Evolutionary conservation across 169 alveolate species (phyloP).

Genomic region (Eimeria sp.): DNA sequence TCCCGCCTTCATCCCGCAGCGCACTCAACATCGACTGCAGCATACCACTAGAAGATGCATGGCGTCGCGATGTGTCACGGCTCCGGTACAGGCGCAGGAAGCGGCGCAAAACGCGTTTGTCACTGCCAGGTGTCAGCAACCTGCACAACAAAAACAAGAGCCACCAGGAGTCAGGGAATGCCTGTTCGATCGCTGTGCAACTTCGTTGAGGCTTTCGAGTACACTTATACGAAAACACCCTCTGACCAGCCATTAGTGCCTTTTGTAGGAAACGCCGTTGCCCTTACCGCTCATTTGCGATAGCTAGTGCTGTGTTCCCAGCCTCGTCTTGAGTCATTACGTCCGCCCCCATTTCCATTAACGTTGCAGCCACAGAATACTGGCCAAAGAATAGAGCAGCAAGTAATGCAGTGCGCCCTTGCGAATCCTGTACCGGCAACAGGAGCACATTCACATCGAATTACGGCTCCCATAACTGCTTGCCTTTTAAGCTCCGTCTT

Average conservation of each 20-base stretch:
- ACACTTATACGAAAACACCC: not conserved
- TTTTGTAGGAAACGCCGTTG: not conserved
- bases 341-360: conserved; percentile 84
- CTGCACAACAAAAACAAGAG: conserved; percentile 8
- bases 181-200: not conserved
- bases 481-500: too few species aligned
- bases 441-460: not conserved
- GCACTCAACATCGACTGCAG: conserved; percentile 74
- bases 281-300: conserved; percentile 81
- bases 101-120: conserved; percentile 82
- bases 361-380: conserved; percentile 75
- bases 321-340: conserved; percentile 78
- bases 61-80: conserved; percentile 72
- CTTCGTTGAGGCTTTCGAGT: not conserved
- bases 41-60: conserved; percentile 67
- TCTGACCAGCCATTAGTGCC: not conserved
- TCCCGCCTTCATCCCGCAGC: conserved; percentile 67
- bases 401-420: conserved; percentile 83
- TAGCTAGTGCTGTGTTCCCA: conserved; percentile 78
- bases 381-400: conserved; percentile 84
- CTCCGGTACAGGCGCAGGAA: conserved; percentile 78
- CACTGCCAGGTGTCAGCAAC: conserved; percentile 81
- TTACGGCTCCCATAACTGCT: not conserved
- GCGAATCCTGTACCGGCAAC: conserved; percentile 60
- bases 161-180: not conserved